phyloP scores from a whole-genome alignment of 768 basidiomycete genomes.

The Podaxis pistillaris region DNA sequence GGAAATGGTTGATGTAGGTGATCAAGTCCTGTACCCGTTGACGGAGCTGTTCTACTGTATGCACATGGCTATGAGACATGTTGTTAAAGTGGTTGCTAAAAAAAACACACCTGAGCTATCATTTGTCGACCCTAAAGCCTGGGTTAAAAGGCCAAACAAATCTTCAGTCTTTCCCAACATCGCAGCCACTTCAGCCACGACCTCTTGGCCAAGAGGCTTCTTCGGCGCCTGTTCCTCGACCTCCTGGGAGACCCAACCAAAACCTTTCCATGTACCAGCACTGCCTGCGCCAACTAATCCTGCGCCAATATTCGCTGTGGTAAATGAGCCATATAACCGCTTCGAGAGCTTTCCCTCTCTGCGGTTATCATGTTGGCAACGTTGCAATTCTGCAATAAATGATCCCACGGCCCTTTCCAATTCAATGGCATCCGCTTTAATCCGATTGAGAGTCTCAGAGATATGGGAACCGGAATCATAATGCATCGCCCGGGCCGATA shows the following conservation, averaged over 20 bases:
- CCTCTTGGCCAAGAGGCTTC: constrained; percentile 47
- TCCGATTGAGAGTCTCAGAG: constrained; percentile 63
- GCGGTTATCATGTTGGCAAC: constrained; percentile 40
- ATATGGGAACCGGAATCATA: constrained; percentile 69
- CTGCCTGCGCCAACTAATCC: constrained; percentile 80
- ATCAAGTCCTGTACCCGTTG: constrained; percentile 48
- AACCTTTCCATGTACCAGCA: constrained; percentile 79
- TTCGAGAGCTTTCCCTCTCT: constrained; percentile 38
- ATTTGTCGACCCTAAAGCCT: constrained; percentile 30
- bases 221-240: constrained; percentile 47
- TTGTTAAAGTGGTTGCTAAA: not conserved
- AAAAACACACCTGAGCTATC: constrained; percentile 36
- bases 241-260: constrained; percentile 70
- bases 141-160: constrained; percentile 38
- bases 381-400: constrained; percentile 71
- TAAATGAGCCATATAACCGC: constrained; percentile 61
- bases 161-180: constrained; percentile 51
- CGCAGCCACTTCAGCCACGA: constrained; percentile 51
- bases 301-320: constrained; percentile 62
- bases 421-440: constrained; percentile 75
- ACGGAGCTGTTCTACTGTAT: constrained; percentile 41
- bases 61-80: constrained; percentile 1
- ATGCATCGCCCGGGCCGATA: constrained; percentile 87
- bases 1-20: constrained; percentile 54
- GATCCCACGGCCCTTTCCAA: constrained; percentile 68